phyloP scores from a whole-genome alignment of 805 yeast genomes.

The Candida insectalens region DNA sequence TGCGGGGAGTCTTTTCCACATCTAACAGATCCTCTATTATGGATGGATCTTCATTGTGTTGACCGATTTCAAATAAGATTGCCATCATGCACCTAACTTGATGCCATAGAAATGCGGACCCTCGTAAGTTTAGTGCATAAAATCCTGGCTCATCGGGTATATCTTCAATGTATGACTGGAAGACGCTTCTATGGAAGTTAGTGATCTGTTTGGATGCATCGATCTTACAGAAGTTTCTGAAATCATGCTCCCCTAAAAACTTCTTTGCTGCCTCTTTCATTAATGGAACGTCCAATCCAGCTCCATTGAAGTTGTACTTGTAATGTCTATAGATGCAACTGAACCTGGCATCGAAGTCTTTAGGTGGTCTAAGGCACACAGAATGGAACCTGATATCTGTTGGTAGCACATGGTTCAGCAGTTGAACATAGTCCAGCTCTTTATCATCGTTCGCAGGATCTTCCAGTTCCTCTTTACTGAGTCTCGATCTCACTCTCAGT shows the following conservation, averaged over 20 bases:
- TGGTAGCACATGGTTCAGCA: slow-evolving; percentile 73
- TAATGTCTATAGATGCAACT: slow-evolving; percentile 84
- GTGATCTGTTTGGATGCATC: slow-evolving; percentile 92
- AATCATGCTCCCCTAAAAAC: slow-evolving; percentile 75
- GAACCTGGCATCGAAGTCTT: slow-evolving; percentile 82
- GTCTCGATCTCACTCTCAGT: slow-evolving; percentile 58
- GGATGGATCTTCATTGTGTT: slow-evolving; percentile 52
- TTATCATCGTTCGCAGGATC: slow-evolving; percentile 45
- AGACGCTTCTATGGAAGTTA: slow-evolving; percentile 59
- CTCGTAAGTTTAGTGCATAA: slow-evolving; percentile 68
- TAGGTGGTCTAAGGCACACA: slow-evolving; percentile 75
- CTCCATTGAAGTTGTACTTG: slow-evolving; percentile 62
- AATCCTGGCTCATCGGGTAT: slow-evolving; percentile 25
- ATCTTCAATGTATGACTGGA: slow-evolving; percentile 21
- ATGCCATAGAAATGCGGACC: slow-evolving; percentile 94
- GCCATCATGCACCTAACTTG: slow-evolving; percentile 97
- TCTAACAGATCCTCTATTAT: slow-evolving; percentile 54
- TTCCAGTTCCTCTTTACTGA: slow-evolving; percentile 52
- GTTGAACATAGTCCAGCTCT: slow-evolving; percentile 70
- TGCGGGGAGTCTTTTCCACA: slow-evolving; percentile 41
- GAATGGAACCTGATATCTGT: slow-evolving; percentile 76
- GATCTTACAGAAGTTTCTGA: slow-evolving; percentile 87
- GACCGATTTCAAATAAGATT: slow-evolving; percentile 70
- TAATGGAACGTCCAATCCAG: slow-evolving; percentile 44
- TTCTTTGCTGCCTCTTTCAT: slow-evolving; percentile 63